A percentile compares a stretch with the other conserved stretches of the same genome.
phyloP scores from a whole-genome alignment of 352 stramenopile genomes.

The Pythium sukuiense region DNA sequence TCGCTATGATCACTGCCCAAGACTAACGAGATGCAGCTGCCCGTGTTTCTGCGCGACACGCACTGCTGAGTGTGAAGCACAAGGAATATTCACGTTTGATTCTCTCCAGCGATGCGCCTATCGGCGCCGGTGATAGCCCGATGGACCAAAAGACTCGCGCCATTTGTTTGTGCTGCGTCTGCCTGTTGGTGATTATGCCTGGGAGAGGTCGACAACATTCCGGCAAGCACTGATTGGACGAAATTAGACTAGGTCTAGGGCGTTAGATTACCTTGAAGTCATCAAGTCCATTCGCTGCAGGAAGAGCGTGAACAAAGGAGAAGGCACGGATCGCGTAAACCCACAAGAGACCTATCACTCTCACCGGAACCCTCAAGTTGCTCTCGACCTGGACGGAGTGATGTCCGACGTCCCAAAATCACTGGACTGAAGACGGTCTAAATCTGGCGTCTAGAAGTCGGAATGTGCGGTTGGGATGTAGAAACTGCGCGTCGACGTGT shows the following conservation, averaged over 20 bases:
- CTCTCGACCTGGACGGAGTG: background rate
- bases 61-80: background rate
- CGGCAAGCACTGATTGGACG: conserved; percentile 6
- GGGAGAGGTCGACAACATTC: conserved; percentile 9
- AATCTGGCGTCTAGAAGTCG: background rate
- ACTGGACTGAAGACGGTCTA: conserved; percentile 1
- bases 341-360: background rate
- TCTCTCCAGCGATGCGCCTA: background rate
- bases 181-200: conserved; percentile 19
- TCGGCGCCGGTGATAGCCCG: no score
- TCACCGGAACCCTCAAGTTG: no score
- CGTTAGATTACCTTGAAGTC: conserved; percentile 24
- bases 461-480: background rate
- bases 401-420: conserved; percentile 18
- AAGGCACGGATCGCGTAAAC: conserved; percentile 21
- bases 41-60: conserved; percentile 1
- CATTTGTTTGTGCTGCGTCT: conserved; percentile 1
- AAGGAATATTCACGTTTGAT: conserved; percentile 12
- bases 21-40: background rate
- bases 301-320: conserved; percentile 17
- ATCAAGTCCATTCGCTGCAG: conserved; percentile 17
- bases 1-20: background rate
- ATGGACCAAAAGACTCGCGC: background rate
- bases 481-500: background rate
- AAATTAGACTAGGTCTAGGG: conserved; percentile 11